Base-by-base conservation (phyloP, 1,284 basidiomycete genomes). In the Farysia itapuensis region DNA sequence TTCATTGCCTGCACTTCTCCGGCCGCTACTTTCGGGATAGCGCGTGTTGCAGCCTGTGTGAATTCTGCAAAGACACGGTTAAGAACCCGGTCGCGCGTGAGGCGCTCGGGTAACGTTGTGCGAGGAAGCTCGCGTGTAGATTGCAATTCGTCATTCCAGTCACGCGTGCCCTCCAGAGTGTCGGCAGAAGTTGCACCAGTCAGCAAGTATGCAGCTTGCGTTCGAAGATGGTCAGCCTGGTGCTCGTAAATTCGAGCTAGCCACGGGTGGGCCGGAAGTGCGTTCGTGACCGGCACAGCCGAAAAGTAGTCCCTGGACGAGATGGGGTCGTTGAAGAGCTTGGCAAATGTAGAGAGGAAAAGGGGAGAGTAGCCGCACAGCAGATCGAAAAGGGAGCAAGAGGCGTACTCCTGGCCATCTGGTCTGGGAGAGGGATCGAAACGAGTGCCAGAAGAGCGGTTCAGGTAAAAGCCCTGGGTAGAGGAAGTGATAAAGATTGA, bases 121-220 rank as follows among this genome's bases (percentile, higher is more conserved):
- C 77, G 75, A 11, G 82, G 81, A 28, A 83, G 72, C 72, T 83
- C 82, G 39, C 80, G 77, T 54, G 80, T 79, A 28, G 80, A 80
- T 56, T 82, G 81, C 28, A 83, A 79, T 76, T 84, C 82, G 63
- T 83, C 82, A 70, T 83, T 83, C 82, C 82, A 84, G 68, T 84
- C 82, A 43, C 82, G 77, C 4, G 81, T 80, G 16, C 77, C 78
- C 43, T 82, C 82, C 21, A 83, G 75, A 14, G 77, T 79, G 39
- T 83, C 81, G 20, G 79, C 75, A 2, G 77, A 77, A 43, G 73
- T 79, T 30, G 79, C 80, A 23, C 82, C 82, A 1, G 81, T 81
- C 58, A 81, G 78, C 30, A 83, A 77, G 78, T 81, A 84, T 4
- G 82, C 82, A 13, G 81, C 75, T 70, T 84, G 82, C 15, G 80